Conservation (phyloP, 352 stramenopile species). For the Thalassiosira mediterranea region DNA sequence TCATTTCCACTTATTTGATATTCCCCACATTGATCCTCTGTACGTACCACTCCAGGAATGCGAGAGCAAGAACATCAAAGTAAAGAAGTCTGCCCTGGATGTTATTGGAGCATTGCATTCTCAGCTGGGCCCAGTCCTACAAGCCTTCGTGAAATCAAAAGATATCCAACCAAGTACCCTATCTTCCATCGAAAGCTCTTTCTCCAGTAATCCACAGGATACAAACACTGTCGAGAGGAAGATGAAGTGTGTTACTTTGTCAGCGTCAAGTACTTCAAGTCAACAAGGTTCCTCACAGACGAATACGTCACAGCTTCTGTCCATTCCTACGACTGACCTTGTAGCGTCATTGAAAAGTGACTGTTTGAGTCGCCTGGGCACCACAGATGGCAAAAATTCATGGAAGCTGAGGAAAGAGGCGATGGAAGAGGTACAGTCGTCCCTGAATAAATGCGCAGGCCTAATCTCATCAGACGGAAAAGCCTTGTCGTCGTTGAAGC, state of each 20-base stretch:
- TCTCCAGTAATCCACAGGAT: slow-evolving; percentile 62
- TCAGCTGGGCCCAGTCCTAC: slow-evolving; percentile 77
- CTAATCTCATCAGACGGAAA: slow-evolving; percentile 64
- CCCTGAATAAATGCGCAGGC: slow-evolving; percentile 63
- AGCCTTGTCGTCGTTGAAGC: slow-evolving; percentile 58
- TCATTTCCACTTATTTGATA: slow-evolving; percentile 14
- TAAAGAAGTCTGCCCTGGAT: slow-evolving; percentile 67
- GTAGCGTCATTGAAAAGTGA: slow-evolving; percentile 60
- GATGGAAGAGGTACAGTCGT: slow-evolving; percentile 77
- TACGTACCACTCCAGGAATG: slow-evolving; percentile 59
- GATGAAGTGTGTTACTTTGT: slow-evolving; percentile 57
- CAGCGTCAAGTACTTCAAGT: slow-evolving; percentile 14
- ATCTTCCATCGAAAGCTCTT: slow-evolving; percentile 60
- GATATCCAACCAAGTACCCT: slow-evolving; percentile 41
- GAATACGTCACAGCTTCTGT: slow-evolving; percentile 38
- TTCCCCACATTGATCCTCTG: slow-evolving; percentile 8
- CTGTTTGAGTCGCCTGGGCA: slow-evolving; percentile 58
- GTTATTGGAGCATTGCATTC: slow-evolving; percentile 65
- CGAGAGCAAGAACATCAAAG: slow-evolving; percentile 79
- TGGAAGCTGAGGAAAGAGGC: slow-evolving; percentile 83
- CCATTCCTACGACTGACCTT: slow-evolving; percentile 69
- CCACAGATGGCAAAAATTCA: slow-evolving; percentile 78
- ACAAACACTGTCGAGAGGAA: slow-evolving; percentile 46
- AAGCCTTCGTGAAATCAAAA: slow-evolving; percentile 65
- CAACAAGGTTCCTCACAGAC: slow-evolving; percentile 8